phyloP scores from a whole-genome alignment of 805 yeast species.

The Wickerhamomyces chambardii region DNA sequence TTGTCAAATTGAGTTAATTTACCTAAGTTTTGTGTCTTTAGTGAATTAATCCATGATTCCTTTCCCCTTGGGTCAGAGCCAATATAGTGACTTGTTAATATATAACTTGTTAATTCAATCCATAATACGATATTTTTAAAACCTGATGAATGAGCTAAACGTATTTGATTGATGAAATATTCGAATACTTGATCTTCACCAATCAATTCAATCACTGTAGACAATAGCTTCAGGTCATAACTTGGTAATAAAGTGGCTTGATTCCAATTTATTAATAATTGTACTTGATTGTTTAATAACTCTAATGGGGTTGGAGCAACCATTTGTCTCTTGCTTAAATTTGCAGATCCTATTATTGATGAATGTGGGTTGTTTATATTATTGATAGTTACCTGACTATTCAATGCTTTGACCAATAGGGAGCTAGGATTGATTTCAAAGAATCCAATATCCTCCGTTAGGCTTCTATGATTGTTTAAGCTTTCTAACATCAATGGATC shows the following conservation, averaged over 20 bases:
- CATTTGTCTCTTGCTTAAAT: constrained; percentile 1
- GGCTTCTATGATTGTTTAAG: neutral
- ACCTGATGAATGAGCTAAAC: constrained; percentile 4
- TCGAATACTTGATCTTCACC: constrained; percentile 11
- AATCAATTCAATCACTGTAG: constrained; percentile 6
- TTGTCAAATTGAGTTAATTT: neutral
- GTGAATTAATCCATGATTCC: neutral
- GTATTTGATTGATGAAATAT: constrained; percentile 12
- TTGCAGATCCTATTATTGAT: too few relatives aligned
- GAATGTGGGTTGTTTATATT: too few relatives aligned
- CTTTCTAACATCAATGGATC: constrained; percentile 10
- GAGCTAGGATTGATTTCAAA: constrained; percentile 1
- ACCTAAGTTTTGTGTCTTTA: constrained; percentile 1
- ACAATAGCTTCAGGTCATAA: constrained; percentile 10
- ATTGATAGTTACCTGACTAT: neutral
- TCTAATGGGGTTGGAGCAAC: constrained; percentile 9
- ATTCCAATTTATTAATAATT: constrained; percentile 12
- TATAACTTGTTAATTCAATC: constrained; percentile 12
- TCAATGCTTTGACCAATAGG: neutral
- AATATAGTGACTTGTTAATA: constrained; percentile 7
- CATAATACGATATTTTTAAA: constrained; percentile 8
- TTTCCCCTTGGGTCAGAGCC: constrained; percentile 3
- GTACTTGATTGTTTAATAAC: constrained; percentile 11
- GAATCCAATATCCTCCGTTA: neutral
- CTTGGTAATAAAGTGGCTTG: constrained; percentile 11